Base-by-base conservation (phyloP, 2,329 filamentous ascomycete species). In the Pezizomycotina sp. region DNA sequence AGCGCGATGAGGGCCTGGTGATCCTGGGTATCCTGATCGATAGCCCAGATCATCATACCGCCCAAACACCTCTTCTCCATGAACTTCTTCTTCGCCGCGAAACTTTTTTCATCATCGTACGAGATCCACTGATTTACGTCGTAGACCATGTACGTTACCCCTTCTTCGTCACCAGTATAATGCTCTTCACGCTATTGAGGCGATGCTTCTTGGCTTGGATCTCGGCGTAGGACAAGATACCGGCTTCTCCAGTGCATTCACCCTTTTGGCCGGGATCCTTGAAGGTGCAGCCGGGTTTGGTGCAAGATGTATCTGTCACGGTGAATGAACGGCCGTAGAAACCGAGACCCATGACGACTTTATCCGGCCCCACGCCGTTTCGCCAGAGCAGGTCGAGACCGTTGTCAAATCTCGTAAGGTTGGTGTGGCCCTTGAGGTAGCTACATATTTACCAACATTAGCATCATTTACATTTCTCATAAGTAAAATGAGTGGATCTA, bases 371-470 rank as follows among this genome's bases (percentile, higher is more conserved):
- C 1, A 69, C 49, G 14, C 57, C 47, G 19, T 55, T 58, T 5
- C 61, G 53, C 62, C 64, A 67, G 4, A 68, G 48, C 0, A 67
- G 57, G 3, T 64, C 56, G 0, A 63, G 30, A 0, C 54, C 54
- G 0, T 45, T 18, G 4, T 60, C 51, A 12, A 65, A 65, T 47
- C 66, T 62, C 2, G 61, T 62, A 0, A 66, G 35, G 42, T 66
- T 64, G 1, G 63, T 62, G 40, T 66, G 62, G 0, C 50, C 48
- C 9, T 53, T 42, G 4, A 59, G 48, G 8, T 50, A 51, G 1
- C 52, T 27, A 0, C 60, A 61, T 8, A 54, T 56, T 1, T 35
- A 57, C 42, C n/a, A 14, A 35, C 23, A 14, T 20, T 42, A 33
- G 42, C 27, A 33, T 30, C 21, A 23, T 22, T 15, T 15, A 9